A percentile compares a stretch with the other conserved stretches of the same genome.
Evolutionary conservation across 768 basidiomycete genomes (phyloP).

Genomic region (Suillus subluteus): DNA sequence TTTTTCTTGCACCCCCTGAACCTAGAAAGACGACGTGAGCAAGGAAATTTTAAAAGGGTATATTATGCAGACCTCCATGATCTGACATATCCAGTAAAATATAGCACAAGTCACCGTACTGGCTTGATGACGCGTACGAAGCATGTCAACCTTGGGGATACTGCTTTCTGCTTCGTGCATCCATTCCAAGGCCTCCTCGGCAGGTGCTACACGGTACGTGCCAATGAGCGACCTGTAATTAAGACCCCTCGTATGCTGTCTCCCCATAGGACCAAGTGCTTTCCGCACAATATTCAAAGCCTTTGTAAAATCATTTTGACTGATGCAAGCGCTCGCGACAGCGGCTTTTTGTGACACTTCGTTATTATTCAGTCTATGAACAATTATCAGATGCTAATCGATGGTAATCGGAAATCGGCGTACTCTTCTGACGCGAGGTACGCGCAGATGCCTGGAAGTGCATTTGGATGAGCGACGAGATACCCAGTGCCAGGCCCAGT

Average conservation of each 20-base stretch:
- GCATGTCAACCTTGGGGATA: constrained; percentile 17
- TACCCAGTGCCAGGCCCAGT: constrained; percentile 35
- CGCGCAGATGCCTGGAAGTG: constrained; percentile 34
- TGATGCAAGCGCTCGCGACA: constrained; percentile 27
- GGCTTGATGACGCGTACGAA: constrained; percentile 24
- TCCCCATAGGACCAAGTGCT: constrained; percentile 15
- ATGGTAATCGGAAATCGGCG: constrained; percentile 10
- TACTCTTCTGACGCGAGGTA: constrained; percentile 37
- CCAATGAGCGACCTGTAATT: constrained; percentile 38
- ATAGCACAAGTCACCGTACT: constrained; percentile 39
- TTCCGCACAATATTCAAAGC: constrained; percentile 27
- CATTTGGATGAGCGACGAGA: constrained; percentile 21
- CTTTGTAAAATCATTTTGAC: constrained; percentile 23
- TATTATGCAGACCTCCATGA: constrained; percentile 36
- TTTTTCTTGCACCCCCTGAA: constrained; percentile 26
- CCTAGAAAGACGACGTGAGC: constrained; percentile 14
- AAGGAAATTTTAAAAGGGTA: too few species aligned
- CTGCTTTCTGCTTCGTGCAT: constrained; percentile 39
- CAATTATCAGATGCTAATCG: background rate
- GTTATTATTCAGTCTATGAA: constrained; percentile 26
- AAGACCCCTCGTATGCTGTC: constrained; percentile 3
- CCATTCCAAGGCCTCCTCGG: constrained; percentile 30
- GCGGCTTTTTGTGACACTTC: constrained; percentile 35
- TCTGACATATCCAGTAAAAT: constrained; percentile 50
- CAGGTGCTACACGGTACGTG: constrained; percentile 24